These are phyloP conservation scores for Leccinum imitatum DNA, from an alignment of 768 basidiomycete genomes.

Conservation along the genomic window DNA sequence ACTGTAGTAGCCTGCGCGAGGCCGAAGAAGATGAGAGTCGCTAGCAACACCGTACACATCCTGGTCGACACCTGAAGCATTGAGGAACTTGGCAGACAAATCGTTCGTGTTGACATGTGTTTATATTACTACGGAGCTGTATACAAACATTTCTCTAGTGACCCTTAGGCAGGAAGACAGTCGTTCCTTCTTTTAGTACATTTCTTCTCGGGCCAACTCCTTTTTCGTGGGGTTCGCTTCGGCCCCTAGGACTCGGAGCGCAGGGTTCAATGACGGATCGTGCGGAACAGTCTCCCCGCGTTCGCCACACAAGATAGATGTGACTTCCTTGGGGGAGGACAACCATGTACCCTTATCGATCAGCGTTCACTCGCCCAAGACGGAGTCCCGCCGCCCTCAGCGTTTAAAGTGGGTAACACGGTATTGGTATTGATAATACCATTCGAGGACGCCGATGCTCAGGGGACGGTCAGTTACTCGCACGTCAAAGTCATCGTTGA, in stretches of 20 bases:
- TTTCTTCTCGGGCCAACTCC: no score
- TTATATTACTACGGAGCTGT: constrained; percentile 24
- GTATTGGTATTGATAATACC: constrained; percentile 64
- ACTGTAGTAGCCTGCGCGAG: constrained; percentile 54
- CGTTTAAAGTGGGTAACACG: constrained; percentile 50
- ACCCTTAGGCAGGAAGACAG: no score
- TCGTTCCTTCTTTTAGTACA: no score
- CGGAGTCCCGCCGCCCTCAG: constrained; percentile 42
- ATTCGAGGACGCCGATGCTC: constrained; percentile 52
- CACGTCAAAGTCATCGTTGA: not conserved
- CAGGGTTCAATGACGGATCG: constrained; percentile 48
- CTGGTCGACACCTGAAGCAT: not conserved
- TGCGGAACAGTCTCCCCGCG: constrained; percentile 38
- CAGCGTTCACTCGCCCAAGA: constrained; percentile 51
- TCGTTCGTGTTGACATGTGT: constrained; percentile 18
- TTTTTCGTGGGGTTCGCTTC: constrained; percentile 13
- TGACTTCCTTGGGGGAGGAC: constrained; percentile 37
- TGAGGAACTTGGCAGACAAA: not conserved
- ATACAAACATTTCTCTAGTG: no score
- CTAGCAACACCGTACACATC: constrained; percentile 23
- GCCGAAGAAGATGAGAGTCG: constrained; percentile 30
- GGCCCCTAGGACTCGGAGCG: constrained; percentile 41
- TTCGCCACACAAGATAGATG: constrained; percentile 38
- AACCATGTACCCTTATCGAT: constrained; percentile 53
- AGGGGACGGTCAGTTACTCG: constrained; percentile 36